phyloP scores from a whole-genome alignment of 2,329 filamentous ascomycete species.

The Myriosclerotinia curreyana region DNA sequence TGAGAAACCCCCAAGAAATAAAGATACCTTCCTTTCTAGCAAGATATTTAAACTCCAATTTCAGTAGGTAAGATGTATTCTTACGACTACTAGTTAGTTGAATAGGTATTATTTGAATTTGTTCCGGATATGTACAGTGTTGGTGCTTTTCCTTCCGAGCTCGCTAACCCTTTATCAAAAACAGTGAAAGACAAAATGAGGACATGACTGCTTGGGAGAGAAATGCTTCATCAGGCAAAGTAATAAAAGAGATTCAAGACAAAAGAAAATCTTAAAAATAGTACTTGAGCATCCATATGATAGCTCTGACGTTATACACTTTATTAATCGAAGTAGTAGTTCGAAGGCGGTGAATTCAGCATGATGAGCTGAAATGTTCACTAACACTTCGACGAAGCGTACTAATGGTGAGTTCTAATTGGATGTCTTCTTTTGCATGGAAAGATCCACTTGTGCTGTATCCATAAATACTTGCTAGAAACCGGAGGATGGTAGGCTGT shows the following conservation, averaged over 20 bases:
- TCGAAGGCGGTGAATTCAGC: not conserved
- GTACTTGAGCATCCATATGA: too few relatives aligned
- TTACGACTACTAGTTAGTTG: not conserved
- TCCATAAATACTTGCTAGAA: too few relatives aligned
- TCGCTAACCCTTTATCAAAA: conserved; percentile 13
- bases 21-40: accelerated
- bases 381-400: not conserved
- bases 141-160: not conserved
- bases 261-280: too few relatives aligned
- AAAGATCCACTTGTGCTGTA: too few relatives aligned
- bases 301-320: not conserved
- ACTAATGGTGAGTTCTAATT: not conserved
- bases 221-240: too few relatives aligned
- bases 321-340: not conserved
- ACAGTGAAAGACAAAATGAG: not conserved
- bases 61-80: accelerated
- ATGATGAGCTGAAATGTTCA: not conserved
- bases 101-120: not conserved
- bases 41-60: not conserved
- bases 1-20: accelerated
- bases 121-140: not conserved
- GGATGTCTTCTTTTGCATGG: too few relatives aligned
- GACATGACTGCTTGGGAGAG: not conserved
- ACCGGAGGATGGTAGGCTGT: too few relatives aligned
- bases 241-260: too few relatives aligned